Percentiles rank a stretch among this genome's conserved stretches.
Conservation (phyloP, 2,329 filamentous ascomycete species). For the Aplosporella prunicola region DNA sequence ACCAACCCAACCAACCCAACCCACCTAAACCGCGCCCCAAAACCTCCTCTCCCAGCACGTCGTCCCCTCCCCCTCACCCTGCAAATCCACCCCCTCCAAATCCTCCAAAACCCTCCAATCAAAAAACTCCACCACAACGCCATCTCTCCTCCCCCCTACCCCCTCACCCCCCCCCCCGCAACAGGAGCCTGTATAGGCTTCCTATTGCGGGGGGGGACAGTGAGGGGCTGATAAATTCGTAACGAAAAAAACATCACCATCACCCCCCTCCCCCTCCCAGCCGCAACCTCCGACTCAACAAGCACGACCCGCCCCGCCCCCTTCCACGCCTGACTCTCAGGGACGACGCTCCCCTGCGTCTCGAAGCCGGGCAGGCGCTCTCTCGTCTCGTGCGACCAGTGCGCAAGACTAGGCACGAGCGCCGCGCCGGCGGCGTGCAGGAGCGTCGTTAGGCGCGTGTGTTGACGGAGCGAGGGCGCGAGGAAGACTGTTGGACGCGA, state of each 20-base stretch:
- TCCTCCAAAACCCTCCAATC: conserved; percentile 6
- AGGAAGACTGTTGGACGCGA: conserved; percentile 1
- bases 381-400: conserved; percentile 2
- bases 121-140: conserved; percentile 2
- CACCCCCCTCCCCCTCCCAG: not conserved
- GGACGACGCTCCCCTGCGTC: conserved; percentile 1
- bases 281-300: not conserved
- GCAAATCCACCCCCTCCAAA: not conserved
- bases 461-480: not conserved
- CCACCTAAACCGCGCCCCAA: no score
- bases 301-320: not conserved
- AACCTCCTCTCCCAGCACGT: not conserved
- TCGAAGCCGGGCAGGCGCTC: no score
- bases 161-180: not conserved
- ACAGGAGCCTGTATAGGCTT: no score
- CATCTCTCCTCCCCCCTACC: no score
- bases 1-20: no score
- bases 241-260: not conserved
- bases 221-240: no score
- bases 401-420: not conserved
- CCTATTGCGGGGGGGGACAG: no score
- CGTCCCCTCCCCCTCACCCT: not conserved
- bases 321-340: conserved; percentile 2
- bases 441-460: not conserved
- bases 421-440: not conserved